Evolutionary conservation across 768 basidiomycete genomes (phyloP).

Genomic region (Phylloporus rhodoxanthus): DNA sequence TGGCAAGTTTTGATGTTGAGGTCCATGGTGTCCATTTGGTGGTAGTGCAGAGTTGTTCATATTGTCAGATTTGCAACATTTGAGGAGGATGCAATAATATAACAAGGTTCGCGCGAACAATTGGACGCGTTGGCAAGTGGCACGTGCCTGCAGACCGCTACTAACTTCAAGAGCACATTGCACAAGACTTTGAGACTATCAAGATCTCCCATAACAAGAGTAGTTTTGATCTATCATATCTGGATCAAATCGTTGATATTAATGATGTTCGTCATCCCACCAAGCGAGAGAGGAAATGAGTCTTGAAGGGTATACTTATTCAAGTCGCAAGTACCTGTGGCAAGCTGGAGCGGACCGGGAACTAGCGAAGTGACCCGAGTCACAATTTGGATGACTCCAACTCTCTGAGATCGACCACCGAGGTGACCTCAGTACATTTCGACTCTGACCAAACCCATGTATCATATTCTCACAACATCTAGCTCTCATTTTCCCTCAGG

Average conservation of each 20-base stretch:
- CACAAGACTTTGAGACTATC: too few species aligned
- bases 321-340: too few species aligned
- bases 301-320: too few species aligned
- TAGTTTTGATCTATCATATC: neutral
- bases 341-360: too few species aligned
- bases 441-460: constrained; percentile 11
- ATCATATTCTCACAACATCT: constrained; percentile 3
- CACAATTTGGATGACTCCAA: neutral
- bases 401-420: neutral
- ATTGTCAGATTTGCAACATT: neutral
- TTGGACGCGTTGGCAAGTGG: constrained; percentile 5
- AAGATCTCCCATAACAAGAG: too few species aligned
- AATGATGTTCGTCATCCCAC: too few species aligned
- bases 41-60: constrained; percentile 10
- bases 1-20: constrained; percentile 10
- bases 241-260: neutral
- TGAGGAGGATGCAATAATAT: neutral
- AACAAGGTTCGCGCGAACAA: neutral
- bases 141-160: constrained; percentile 13
- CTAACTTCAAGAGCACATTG: too few species aligned
- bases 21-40: neutral
- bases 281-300: too few species aligned
- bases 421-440: too few species aligned
- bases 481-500: neutral
- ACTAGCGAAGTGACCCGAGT: neutral